Percentiles rank a stretch among this genome's conserved stretches.
phyloP scores from a whole-genome alignment of 495 filamentous ascomycete genomes.

The Staphylotrichum longicolle region DNA sequence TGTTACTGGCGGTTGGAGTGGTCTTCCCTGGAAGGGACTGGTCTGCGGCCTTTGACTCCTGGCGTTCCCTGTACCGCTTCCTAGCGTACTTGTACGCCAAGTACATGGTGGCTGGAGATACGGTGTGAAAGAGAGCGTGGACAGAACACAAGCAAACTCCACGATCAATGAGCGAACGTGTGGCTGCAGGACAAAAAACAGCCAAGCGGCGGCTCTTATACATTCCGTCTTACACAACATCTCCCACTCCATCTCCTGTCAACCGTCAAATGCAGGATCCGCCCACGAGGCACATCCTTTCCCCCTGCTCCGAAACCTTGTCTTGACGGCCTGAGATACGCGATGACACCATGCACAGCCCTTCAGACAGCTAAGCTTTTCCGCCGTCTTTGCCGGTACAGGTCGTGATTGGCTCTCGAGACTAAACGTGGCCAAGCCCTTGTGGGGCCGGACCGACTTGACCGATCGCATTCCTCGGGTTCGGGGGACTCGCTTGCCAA shows the following conservation, averaged over 20 bases:
- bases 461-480: constrained; percentile 9
- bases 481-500: not conserved
- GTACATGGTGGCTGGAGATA: constrained; percentile 17
- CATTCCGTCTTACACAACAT: no score
- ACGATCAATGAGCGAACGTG: no score
- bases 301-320: not conserved
- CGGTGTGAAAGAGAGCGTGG: no score
- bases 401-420: not conserved
- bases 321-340: not conserved
- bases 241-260: no score
- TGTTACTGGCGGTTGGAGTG: no score
- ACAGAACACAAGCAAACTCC: no score
- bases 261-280: not conserved
- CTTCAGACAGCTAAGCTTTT: constrained; percentile 5
- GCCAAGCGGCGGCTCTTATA: no score
- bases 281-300: not conserved
- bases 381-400: not conserved
- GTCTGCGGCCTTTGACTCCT: not conserved
- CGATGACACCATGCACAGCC: constrained; percentile 1
- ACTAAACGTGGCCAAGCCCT: not conserved
- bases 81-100: constrained; percentile 25
- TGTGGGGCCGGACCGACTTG: constrained; percentile 2
- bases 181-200: no score
- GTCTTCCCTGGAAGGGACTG: not conserved
- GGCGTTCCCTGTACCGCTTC: constrained; percentile 20